A percentile compares a stretch with the other conserved stretches of the same genome.
phyloP scores from a whole-genome alignment of 192 early-diverging fungal genomes.

The Mortierella antarctica region DNA sequence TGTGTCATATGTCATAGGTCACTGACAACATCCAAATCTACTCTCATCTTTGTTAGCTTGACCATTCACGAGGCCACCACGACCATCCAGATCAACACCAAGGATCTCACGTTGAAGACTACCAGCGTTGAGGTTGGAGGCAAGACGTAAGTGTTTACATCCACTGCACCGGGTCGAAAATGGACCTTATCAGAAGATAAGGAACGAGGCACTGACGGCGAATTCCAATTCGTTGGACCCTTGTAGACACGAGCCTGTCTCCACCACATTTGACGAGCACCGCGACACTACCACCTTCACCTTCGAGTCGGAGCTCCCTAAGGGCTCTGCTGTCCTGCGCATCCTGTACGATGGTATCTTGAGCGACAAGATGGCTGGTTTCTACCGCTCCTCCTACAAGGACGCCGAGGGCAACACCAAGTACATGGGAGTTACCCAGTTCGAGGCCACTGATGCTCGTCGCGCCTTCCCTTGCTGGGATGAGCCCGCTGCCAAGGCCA shows the following conservation, averaged over 20 bases:
- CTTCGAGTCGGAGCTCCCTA: conserved; percentile 65
- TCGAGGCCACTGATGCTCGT: conserved; percentile 92
- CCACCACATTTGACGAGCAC: conserved; percentile 57
- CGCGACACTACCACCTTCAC: conserved; percentile 64
- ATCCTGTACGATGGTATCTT: conserved; percentile 72
- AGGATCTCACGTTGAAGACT: conserved; percentile 70
- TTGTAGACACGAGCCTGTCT: conserved; percentile 41
- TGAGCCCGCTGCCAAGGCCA: conserved; percentile 95
- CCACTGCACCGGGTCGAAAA: background rate
- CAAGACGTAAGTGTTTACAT: conserved; percentile 46
- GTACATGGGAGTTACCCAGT: conserved; percentile 95
- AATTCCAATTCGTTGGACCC: background rate
- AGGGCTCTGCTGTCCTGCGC: conserved; percentile 61
- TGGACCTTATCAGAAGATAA: background rate
- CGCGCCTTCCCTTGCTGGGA: conserved; percentile 96
- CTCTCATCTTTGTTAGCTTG: conserved; percentile 13
- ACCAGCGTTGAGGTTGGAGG: conserved; percentile 71
- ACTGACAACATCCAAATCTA: background rate
- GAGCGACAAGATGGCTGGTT: conserved; percentile 95
- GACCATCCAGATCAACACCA: conserved; percentile 68
- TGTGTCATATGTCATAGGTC: background rate
- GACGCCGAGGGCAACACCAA: conserved; percentile 53
- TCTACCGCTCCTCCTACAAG: conserved; percentile 85
- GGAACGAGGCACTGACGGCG: background rate
- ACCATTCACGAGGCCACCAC: conserved; percentile 58